Conservation (phyloP, 2,329 filamentous ascomycete species). For the Colletotrichum destructivum region DNA sequence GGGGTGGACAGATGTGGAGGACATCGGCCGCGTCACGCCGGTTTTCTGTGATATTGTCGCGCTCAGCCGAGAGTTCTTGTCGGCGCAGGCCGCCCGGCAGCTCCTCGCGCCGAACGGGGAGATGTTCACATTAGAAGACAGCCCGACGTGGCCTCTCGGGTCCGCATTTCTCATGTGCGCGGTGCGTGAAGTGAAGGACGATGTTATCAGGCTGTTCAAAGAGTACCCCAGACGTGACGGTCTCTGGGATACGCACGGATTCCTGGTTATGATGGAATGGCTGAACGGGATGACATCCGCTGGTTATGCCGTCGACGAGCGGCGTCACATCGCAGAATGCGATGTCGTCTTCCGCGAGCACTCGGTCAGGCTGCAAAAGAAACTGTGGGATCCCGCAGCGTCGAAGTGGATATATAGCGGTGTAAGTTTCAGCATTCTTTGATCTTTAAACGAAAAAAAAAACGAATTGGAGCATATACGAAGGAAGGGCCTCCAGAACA, state of each 20-base stretch:
- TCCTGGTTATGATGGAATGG: slow-evolving; percentile 46
- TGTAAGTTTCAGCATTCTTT: slow-evolving; percentile 6
- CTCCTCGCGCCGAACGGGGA: not conserved
- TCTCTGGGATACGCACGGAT: slow-evolving; percentile 58
- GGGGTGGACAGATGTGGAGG: slow-evolving; percentile 28
- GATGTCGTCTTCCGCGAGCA: slow-evolving; percentile 13
- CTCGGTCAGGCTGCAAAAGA: not conserved
- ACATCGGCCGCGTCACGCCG: not conserved
- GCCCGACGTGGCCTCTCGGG: slow-evolving; percentile 56
- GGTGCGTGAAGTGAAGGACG: slow-evolving; percentile 54
- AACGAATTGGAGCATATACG: too few species aligned
- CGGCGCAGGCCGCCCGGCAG: not conserved
- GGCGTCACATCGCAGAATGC: not conserved
- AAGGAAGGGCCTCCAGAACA: too few species aligned
- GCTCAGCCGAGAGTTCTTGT: slow-evolving; percentile 14
- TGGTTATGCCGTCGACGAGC: not conserved
- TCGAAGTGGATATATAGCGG: slow-evolving; percentile 1
- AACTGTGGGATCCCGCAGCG: not conserved
- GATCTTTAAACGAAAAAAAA: too few species aligned
- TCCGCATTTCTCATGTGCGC: slow-evolving; percentile 58
- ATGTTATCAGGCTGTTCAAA: slow-evolving; percentile 58
- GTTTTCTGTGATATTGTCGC: slow-evolving; percentile 13
- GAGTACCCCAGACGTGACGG: slow-evolving; percentile 60
- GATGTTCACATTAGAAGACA: slow-evolving; percentile 23
- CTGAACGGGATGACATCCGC: not conserved